Base-by-base conservation (phyloP, 371 early-diverging fungal species). In the Mortierella sp. region DNA sequence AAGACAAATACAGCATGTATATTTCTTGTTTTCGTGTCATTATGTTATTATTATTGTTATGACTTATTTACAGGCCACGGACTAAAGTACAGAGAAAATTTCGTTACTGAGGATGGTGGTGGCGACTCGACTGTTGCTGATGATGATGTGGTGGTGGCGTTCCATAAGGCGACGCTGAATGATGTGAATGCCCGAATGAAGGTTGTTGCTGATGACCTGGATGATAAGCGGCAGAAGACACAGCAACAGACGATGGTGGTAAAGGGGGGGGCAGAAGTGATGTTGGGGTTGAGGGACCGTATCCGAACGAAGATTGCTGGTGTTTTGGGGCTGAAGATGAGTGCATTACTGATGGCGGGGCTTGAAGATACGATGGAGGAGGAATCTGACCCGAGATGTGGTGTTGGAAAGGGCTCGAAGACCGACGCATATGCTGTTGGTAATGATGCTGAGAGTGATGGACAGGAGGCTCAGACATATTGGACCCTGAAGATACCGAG, bases 391-490 rank as follows among this genome's bases (percentile, higher is more conserved):
- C 69, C 3, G 78, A 73, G 17, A 74, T 64, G 37, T 74, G 74
- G 22, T 70, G 80, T 35, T 70, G 74, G 57, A 70, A 74, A 1
- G 74, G 80, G 15, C 80, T 74, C 29, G 80, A 79, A 5, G 79
- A 79, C n/a, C 78, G 45, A 3, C 78, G 51, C 47, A 69, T 22
- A 23, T 79, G 74, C 10, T 73, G 79, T 37, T 67, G 72, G 29
- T 73, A 56, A 17, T 64, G 68, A 2, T 55, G 77, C 23, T 70
- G 76, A 19, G 71, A 61, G 15, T 71, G 72, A 8, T 71, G 77
- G 8, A 34, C 31, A 1, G 73, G 54, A 0, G 71, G 40, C 13
- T 76, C 70, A 37, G 76, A 23, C 60, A 68, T 60, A 8, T 28
- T 45, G 15, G 68, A 29, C 10, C 64, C 55, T 22, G 64, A 62